A percentile compares a stretch with the other conserved stretches of the same genome.
Evolutionary conservation across 2,329 filamentous ascomycete genomes (phyloP).

Genomic region (Aureobasidium sp.): DNA sequence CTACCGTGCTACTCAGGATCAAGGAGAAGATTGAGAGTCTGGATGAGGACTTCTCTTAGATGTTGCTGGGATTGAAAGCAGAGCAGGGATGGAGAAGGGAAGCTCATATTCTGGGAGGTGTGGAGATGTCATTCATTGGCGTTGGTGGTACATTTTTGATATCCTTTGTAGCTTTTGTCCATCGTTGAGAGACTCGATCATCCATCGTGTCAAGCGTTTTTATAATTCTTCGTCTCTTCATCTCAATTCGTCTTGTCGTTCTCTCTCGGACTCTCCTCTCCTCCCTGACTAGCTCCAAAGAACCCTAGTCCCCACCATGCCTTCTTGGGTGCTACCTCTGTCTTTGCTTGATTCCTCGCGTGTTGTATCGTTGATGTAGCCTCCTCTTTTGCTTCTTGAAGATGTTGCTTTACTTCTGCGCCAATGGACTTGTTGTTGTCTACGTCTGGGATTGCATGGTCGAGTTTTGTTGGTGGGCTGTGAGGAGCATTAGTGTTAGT

Average conservation of each 20-base stretch:
- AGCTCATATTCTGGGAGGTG: background rate
- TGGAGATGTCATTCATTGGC: background rate
- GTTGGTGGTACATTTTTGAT: background rate
- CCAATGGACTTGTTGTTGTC: conserved; percentile 10
- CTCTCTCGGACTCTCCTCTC: conserved; percentile 7
- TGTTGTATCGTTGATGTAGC: background rate
- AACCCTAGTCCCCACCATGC: conserved; percentile 14
- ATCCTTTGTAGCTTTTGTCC: background rate
- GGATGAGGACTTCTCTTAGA: conserved; percentile 59
- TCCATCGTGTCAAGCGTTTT: too few species aligned
- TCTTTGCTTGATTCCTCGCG: conserved; percentile 2
- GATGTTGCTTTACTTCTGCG: background rate
- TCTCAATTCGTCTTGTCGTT: background rate
- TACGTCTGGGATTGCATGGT: conserved; percentile 14
- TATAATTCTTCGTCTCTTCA: too few species aligned
- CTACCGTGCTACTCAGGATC: conserved; percentile 68
- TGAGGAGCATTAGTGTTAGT: background rate
- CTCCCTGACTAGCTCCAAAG: conserved; percentile 10
- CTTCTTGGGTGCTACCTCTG: conserved; percentile 6
- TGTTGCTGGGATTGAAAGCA: too few species aligned
- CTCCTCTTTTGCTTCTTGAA: background rate
- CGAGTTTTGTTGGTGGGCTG: background rate
- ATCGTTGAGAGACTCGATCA: too few species aligned
- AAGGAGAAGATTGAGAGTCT: conserved; percentile 74
- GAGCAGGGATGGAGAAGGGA: too few species aligned